phyloP scores from a whole-genome alignment of 345 rosid genomes.

The Lagerstroemia speciosa region DNA sequence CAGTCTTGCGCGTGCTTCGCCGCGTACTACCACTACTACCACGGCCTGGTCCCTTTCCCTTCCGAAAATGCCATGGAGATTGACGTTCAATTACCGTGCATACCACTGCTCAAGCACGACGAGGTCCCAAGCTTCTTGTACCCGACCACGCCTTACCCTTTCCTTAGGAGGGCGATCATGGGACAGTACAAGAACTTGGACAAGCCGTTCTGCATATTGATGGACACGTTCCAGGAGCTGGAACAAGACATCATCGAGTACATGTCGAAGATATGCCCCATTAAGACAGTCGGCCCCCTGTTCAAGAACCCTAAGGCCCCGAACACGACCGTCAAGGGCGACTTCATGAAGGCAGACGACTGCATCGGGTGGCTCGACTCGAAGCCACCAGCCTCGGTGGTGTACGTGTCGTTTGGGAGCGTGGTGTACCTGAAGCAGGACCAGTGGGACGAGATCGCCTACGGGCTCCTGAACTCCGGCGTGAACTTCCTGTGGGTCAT shows the following conservation, averaged over 20 bases:
- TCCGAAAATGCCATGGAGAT: constrained; percentile 34
- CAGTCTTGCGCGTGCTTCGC: constrained; percentile 79
- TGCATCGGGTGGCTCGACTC: constrained; percentile 72
- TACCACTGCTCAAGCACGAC: constrained; percentile 62
- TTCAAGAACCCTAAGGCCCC: constrained; percentile 37
- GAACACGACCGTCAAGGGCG: constrained; percentile 29
- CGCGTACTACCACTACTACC: constrained; percentile 52
- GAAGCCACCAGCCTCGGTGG: constrained; percentile 51
- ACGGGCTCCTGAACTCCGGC: constrained; percentile 45
- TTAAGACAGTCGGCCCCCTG: constrained; percentile 50
- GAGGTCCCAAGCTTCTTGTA: constrained; percentile 75
- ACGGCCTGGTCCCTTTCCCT: constrained; percentile 49
- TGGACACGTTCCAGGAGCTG: constrained; percentile 69
- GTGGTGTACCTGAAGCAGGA: constrained; percentile 53
- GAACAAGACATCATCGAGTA: constrained; percentile 55
- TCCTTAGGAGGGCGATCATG: constrained; percentile 39
- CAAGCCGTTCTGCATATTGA: constrained; percentile 57
- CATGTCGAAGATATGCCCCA: constrained; percentile 45
- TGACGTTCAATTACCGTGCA: constrained; percentile 58
- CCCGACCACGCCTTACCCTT: constrained; percentile 39
- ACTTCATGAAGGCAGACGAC: constrained; percentile 44
- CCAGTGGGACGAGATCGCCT: constrained; percentile 64
- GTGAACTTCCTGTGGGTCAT: constrained; percentile 72
- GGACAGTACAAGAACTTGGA: constrained; percentile 50
- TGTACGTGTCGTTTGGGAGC: constrained; percentile 80